phyloP scores from a whole-genome alignment of 1,284 basidiomycete genomes.

The Apiotrichum siamense region DNA sequence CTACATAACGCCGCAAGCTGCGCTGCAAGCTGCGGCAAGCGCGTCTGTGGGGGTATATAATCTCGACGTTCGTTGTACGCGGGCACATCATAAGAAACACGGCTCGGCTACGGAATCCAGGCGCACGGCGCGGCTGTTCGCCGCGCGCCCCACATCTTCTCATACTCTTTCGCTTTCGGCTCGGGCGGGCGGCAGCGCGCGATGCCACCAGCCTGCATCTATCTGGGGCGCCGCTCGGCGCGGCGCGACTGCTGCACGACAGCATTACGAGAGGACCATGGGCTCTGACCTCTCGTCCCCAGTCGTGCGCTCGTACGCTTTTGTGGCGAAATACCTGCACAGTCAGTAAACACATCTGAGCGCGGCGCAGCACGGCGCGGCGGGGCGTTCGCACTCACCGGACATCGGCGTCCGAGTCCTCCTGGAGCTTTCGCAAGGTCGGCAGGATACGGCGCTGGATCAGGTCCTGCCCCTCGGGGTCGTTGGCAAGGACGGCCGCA shows the following conservation, averaged over 20 bases:
- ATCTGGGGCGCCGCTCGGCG: background rate
- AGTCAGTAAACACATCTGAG: background rate
- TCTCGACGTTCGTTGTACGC: background rate
- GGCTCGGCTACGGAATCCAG: no score
- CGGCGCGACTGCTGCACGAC: background rate
- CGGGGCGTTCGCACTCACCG: slow-evolving; percentile 59
- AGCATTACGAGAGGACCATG: slow-evolving; percentile 24
- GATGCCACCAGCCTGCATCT: no score
- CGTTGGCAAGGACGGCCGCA: slow-evolving; percentile 61
- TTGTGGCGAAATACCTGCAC: slow-evolving; percentile 44
- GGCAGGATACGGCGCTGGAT: slow-evolving; percentile 71
- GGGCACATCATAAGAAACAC: background rate
- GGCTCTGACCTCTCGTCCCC: slow-evolving; percentile 36
- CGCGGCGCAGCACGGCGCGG: no score
- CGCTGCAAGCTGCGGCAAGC: background rate
- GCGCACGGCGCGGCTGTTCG: no score
- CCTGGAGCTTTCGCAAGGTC: slow-evolving; percentile 77
- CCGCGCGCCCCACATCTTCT: no score
- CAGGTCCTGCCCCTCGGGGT: slow-evolving; percentile 68
- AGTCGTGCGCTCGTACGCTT: slow-evolving; percentile 45
- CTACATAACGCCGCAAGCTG: background rate
- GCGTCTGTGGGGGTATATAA: background rate
- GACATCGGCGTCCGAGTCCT: slow-evolving; percentile 92
- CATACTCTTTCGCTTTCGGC: no score
- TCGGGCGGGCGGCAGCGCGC: no score